Conservation (phyloP, 306 rosid genomes). For the Morella rubra region DNA sequence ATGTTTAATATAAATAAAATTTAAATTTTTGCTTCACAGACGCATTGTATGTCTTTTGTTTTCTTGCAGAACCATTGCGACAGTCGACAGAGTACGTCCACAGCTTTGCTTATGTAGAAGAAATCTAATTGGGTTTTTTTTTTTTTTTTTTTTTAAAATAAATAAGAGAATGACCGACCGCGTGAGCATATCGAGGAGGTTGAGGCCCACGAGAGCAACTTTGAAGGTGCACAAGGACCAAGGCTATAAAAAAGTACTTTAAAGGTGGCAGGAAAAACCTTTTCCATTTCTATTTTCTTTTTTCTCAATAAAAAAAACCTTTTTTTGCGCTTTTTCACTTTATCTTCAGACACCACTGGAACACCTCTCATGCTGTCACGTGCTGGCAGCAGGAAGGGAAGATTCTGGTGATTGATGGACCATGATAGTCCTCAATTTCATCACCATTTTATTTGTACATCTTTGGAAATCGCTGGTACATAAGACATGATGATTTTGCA, state of each 20-base stretch:
- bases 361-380: conserved; percentile 59
- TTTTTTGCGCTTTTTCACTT: conserved; percentile 5
- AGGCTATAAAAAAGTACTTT: too few relatives aligned
- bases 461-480: too few relatives aligned
- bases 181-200: conserved; percentile 33
- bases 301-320: not conserved
- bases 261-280: too few relatives aligned
- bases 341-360: conserved; percentile 19
- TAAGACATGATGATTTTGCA: too few relatives aligned
- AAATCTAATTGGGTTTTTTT: not conserved
- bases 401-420: conserved; percentile 23
- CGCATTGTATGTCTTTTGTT: too few relatives aligned
- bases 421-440: conserved; percentile 31
- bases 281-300: too few relatives aligned
- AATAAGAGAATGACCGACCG: not conserved
- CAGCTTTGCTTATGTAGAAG: not conserved
- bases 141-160: not conserved
- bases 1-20: too few relatives aligned
- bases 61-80: too few relatives aligned
- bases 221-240: too few relatives aligned
- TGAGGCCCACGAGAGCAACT: conserved; percentile 29
- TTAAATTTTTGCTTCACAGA: too few relatives aligned
- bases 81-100: too few relatives aligned
- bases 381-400: conserved; percentile 47
- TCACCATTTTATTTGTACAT: too few relatives aligned